Evolutionary conservation across 495 filamentous ascomycete genomes (phyloP).

Genomic region (Talaromyces proteolyticus): DNA sequence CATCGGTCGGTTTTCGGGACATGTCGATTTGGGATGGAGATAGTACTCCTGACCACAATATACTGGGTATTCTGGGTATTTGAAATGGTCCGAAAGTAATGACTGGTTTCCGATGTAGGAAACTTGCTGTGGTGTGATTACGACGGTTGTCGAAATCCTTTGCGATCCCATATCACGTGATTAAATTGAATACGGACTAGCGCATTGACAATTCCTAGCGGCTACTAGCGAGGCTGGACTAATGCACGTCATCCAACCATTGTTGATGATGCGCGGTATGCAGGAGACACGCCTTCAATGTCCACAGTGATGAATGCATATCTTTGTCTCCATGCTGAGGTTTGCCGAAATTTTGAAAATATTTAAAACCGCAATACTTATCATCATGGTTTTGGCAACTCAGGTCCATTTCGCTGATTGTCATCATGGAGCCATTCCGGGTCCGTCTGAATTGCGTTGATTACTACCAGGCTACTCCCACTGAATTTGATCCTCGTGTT

Average conservation of each 20-base stretch:
- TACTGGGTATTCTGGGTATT: not conserved
- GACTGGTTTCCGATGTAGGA: too few species aligned
- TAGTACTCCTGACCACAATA: not conserved
- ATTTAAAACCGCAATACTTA: too few species aligned
- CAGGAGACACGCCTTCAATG: not conserved
- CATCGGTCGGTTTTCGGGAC: constrained; percentile 45
- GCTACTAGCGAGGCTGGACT: not conserved
- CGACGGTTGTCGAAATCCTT: too few species aligned
- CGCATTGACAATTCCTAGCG: too few species aligned
- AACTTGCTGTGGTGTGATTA: too few species aligned
- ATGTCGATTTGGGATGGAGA: constrained; percentile 13
- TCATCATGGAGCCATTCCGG: constrained; percentile 62
- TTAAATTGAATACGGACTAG: not conserved
- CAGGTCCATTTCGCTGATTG: not conserved
- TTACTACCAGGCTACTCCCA: constrained; percentile 75
- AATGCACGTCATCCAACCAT: not conserved
- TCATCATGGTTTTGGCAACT: constrained; percentile 2
- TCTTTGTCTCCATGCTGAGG: not conserved
- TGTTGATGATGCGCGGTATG: not conserved
- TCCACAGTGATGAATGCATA: not conserved
- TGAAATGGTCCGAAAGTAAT: too few species aligned
- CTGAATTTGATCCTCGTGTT: constrained; percentile 75
- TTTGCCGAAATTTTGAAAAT: too few species aligned
- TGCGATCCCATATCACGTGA: not conserved
- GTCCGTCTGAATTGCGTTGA: constrained; percentile 94